phyloP scores from a whole-genome alignment of 2,329 filamentous ascomycete genomes.

The Neofusicoccum parvum region DNA sequence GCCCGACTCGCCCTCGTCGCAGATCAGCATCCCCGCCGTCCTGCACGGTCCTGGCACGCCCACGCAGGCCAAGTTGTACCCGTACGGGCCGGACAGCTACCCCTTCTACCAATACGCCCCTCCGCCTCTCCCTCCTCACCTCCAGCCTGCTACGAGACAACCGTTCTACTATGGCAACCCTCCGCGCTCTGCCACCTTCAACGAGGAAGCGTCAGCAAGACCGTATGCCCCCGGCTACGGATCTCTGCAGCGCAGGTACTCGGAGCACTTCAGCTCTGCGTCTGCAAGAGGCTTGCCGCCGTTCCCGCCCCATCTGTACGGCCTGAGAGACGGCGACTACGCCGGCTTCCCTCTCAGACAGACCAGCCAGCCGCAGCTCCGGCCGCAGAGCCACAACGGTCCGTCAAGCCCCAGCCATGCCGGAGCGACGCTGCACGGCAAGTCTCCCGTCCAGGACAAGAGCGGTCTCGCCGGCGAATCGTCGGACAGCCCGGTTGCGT shows the following conservation, averaged over 20 bases:
- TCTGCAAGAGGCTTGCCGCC: background rate
- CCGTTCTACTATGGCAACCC: background rate
- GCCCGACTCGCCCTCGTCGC: conserved; percentile 4
- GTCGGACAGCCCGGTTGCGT: background rate
- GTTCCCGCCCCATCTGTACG: conserved; percentile 5
- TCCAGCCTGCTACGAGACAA: background rate
- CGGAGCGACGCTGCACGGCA: background rate
- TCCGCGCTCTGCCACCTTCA: background rate
- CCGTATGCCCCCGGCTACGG: background rate
- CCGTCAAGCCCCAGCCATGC: conserved; percentile 1
- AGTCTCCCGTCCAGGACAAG: background rate
- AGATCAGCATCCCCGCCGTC: conserved; percentile 6
- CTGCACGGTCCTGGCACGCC: conserved; percentile 7
- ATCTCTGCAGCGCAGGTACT: conserved; percentile 1
- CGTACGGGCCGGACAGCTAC: background rate
- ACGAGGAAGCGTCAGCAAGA: background rate
- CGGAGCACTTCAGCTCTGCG: conserved; percentile 7
- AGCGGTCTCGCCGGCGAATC: background rate
- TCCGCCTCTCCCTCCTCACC: conserved; percentile 1
- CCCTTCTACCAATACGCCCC: conserved; percentile 5
- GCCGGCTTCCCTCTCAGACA: background rate
- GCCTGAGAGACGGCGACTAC: background rate
- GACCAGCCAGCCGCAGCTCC: conserved; percentile 3
- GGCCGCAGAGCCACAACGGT: background rate
- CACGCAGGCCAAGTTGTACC: conserved; percentile 2